Conservation (phyloP, 2,329 filamentous ascomycete species). For the Aspergillus transmontanensis region DNA sequence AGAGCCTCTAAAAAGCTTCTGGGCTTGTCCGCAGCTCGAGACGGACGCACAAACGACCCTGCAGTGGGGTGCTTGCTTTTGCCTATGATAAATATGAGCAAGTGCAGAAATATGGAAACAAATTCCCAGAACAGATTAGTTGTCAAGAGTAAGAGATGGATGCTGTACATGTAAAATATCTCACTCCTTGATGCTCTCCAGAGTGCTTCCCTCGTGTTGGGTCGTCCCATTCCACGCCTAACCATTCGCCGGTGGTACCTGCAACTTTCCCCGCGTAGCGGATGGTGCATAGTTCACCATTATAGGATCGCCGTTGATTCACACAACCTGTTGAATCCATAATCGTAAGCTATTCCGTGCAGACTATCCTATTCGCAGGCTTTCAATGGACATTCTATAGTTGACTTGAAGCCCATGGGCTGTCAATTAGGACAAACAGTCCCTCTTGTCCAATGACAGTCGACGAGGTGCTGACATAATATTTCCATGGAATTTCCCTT, state of each 20-base stretch:
- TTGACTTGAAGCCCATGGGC: not conserved
- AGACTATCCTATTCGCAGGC: not conserved
- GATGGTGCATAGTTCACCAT: slow-evolving; percentile 77
- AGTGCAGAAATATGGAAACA: not conserved
- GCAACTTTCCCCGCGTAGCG: slow-evolving; percentile 77
- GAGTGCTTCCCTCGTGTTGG: slow-evolving; percentile 83
- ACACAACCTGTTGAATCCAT: slow-evolving; percentile 43
- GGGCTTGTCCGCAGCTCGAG: slow-evolving; percentile 66
- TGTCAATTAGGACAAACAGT: not conserved
- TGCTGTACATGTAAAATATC: slow-evolving; percentile 77
- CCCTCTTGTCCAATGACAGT: not conserved
- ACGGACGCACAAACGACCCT: slow-evolving; percentile 84
- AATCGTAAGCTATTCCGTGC: not conserved
- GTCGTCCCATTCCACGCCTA: slow-evolving; percentile 98
- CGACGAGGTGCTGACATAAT: not conserved
- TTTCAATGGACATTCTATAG: not conserved
- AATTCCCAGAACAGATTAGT: not conserved
- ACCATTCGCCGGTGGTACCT: slow-evolving; percentile 77
- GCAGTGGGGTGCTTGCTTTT: slow-evolving; percentile 66
- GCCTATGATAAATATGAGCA: slow-evolving; percentile 49
- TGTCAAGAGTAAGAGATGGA: not conserved
- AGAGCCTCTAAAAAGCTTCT: slow-evolving; percentile 79
- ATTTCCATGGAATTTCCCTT: not conserved
- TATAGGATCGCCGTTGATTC: slow-evolving; percentile 79
- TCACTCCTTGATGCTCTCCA: slow-evolving; percentile 75